phyloP scores from a whole-genome alignment of 441 rosid genomes.

The Aleurites moluccanus region DNA sequence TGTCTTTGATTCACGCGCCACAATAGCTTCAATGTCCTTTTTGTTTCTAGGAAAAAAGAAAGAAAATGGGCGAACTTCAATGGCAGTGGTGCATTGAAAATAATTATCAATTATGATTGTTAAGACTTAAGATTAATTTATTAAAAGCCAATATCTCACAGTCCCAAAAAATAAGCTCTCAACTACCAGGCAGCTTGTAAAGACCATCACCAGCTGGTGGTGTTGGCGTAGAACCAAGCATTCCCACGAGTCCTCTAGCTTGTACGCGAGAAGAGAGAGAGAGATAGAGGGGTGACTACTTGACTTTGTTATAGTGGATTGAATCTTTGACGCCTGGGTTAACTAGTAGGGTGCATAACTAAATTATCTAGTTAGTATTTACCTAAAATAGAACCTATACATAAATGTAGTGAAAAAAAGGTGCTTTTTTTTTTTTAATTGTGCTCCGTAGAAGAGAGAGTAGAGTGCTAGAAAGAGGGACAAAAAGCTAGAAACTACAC shows the following conservation, averaged over 20 bases:
- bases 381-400: not conserved
- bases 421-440: not conserved
- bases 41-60: no score
- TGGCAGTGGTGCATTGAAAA: no score
- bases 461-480: not conserved
- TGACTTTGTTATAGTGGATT: not conserved
- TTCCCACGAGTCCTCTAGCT: not conserved
- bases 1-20: no score
- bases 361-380: not conserved
- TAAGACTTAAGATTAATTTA: not conserved
- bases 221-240: constrained; percentile 31
- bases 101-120: not conserved
- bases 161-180: not conserved
- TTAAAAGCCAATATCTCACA: not conserved
- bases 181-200: not conserved
- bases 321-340: not conserved
- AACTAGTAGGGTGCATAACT: not conserved
- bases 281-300: no score
- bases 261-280: not conserved
- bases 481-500: not conserved
- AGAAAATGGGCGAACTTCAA: no score
- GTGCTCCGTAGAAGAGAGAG: no score
- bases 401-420: not conserved
- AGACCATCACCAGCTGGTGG: constrained; percentile 22
- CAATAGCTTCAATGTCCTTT: no score